Conservation (phyloP, 495 filamentous ascomycete species). For the Cercophora sp. region DNA sequence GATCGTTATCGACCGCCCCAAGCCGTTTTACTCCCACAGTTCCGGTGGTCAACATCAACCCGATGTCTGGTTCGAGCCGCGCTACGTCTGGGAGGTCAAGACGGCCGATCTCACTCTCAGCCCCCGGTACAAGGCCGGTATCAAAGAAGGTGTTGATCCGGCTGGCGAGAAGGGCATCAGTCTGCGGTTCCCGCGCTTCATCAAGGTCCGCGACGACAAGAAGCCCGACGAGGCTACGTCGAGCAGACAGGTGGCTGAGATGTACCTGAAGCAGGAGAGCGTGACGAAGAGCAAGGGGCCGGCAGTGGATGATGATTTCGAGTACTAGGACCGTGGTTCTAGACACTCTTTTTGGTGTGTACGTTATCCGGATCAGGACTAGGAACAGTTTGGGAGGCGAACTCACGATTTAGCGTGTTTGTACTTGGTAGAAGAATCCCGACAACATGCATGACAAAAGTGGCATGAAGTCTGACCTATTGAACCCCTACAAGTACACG, state of each 20-base stretch:
- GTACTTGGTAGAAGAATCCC: too few species aligned
- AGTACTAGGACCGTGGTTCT: conserved; percentile 58
- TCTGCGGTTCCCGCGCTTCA: conserved; percentile 86
- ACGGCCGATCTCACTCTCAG: conserved; percentile 91
- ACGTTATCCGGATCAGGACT: too few species aligned
- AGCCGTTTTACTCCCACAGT: conserved; percentile 90
- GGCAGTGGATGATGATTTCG: conserved; percentile 94
- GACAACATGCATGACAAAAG: too few species aligned
- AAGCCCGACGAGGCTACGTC: conserved; percentile 87
- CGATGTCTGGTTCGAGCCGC: conserved; percentile 97
- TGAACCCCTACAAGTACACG: too few species aligned
- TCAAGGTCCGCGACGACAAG: conserved; percentile 88
- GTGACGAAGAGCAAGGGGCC: conserved; percentile 71
- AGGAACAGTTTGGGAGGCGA: too few species aligned
- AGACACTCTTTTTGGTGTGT: too few species aligned
- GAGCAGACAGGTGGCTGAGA: conserved; percentile 80
- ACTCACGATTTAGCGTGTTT: too few species aligned
- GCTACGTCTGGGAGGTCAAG: conserved; percentile 95
- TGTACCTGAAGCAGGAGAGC: conserved; percentile 93
- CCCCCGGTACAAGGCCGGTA: conserved; percentile 82
- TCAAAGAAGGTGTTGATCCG: conserved; percentile 61
- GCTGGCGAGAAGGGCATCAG: conserved; percentile 77
- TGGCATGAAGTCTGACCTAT: too few species aligned
- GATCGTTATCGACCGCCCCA: conserved; percentile 78
- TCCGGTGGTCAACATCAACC: conserved; percentile 84